phyloP scores from a whole-genome alignment of 345 rosid genomes.

The Rhodamnia rubescens region DNA sequence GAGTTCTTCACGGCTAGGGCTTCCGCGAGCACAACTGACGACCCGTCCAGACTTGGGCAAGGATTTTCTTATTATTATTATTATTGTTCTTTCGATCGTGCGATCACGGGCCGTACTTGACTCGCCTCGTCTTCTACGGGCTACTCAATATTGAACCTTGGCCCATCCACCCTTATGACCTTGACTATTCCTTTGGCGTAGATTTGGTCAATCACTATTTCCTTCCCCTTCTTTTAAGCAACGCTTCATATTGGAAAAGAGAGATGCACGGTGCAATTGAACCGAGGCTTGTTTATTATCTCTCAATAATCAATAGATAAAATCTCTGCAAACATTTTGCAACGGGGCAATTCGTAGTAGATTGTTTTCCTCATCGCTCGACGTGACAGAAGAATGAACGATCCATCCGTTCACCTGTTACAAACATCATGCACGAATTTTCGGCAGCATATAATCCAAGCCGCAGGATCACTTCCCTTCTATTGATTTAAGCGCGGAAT shows the following conservation, averaged over 20 bases:
- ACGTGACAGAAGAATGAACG: no score
- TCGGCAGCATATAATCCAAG: background rate
- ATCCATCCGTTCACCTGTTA: no score
- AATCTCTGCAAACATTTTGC: no score
- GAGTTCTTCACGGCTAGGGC: no score
- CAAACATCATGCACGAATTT: background rate
- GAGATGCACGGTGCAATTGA: no score
- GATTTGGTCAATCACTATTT: background rate
- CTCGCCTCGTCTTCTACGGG: background rate
- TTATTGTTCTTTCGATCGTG: background rate
- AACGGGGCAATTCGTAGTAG: no score
- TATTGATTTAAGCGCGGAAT: background rate
- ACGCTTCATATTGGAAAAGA: no score
- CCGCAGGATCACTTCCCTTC: background rate
- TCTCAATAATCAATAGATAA: no score
- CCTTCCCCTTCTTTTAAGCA: no score
- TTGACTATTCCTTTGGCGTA: background rate
- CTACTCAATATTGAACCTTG: background rate
- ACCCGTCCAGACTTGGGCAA: background rate
- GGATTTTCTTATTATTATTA: background rate
- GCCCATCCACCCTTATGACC: background rate
- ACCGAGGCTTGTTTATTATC: no score
- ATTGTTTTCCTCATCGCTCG: no score
- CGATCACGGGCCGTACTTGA: background rate
- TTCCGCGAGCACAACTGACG: no score